Conservation (phyloP, 495 filamentous ascomycete genomes). For the Penicillium subrubescens region DNA sequence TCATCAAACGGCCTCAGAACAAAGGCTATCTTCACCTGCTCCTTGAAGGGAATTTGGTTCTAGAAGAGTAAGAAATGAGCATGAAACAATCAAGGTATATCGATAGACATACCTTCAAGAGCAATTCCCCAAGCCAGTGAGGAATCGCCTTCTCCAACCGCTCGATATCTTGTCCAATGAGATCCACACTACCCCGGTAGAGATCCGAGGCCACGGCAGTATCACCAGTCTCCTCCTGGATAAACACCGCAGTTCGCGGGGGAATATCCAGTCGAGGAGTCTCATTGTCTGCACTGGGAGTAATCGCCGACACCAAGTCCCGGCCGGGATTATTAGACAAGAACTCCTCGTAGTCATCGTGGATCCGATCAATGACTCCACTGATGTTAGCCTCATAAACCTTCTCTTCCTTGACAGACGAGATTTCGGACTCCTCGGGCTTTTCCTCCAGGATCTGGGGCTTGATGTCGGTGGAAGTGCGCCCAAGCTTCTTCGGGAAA, state of each 20-base stretch:
- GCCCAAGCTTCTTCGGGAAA: slow-evolving; percentile 82
- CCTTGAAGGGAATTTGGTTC: slow-evolving; percentile 84
- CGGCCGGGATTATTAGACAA: slow-evolving; percentile 55
- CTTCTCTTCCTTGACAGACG: slow-evolving; percentile 68
- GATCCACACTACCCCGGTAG: slow-evolving; percentile 83
- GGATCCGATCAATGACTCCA: slow-evolving; percentile 78
- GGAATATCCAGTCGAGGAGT: slow-evolving; percentile 85
- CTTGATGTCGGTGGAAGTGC: slow-evolving; percentile 76
- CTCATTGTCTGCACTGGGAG: slow-evolving; percentile 78
- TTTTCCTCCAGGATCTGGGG: slow-evolving; percentile 76
- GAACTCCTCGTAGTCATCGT: slow-evolving; percentile 75
- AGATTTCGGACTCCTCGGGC: slow-evolving; percentile 73
- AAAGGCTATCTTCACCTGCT: slow-evolving; percentile 92
- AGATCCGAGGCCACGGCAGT: slow-evolving; percentile 90
- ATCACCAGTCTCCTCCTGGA: slow-evolving; percentile 88
- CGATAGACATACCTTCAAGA: slow-evolving; percentile 62
- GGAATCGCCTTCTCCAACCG: slow-evolving; percentile 82
- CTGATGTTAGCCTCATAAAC: slow-evolving; percentile 80
- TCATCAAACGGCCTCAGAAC: slow-evolving; percentile 83
- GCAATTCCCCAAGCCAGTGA: slow-evolving; percentile 88
- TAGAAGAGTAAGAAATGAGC: slow-evolving; percentile 29
- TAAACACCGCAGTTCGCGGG: slow-evolving; percentile 77
- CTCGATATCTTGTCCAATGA: slow-evolving; percentile 76
- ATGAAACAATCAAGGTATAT: background rate
- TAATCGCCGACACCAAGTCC: slow-evolving; percentile 63